Percentiles rank a stretch among this genome's conserved stretches.
Conservation (phyloP, 2,329 filamentous ascomycete species). For the Aspergillus arachidicola region DNA sequence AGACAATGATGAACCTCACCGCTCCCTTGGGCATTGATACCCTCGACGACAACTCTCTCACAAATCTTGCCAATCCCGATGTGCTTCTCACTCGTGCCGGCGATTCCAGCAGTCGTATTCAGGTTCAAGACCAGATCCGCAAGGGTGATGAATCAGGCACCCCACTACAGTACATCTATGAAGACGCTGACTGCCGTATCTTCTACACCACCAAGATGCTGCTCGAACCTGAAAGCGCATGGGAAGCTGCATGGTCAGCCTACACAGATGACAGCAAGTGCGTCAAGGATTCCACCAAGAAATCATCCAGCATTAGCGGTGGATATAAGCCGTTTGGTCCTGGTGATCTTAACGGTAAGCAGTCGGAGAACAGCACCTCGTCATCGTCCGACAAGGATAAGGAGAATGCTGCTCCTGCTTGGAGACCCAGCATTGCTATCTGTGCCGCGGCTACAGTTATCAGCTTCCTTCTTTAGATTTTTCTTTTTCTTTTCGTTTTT, state of each 20-base stretch:
- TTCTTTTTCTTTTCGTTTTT: neutral
- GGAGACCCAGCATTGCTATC: neutral
- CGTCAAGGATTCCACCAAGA: conserved; percentile 16
- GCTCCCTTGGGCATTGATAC: neutral
- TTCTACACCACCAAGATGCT: conserved; percentile 59
- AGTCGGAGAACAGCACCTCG: neutral
- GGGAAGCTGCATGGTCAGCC: conserved; percentile 44
- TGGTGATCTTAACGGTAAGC: conserved; percentile 2
- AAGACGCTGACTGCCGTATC: conserved; percentile 61
- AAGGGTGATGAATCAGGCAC: conserved; percentile 43
- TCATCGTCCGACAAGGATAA: neutral
- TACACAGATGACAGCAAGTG: conserved; percentile 10
- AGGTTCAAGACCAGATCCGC: conserved; percentile 47
- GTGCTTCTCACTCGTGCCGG: conserved; percentile 12
- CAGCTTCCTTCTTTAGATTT: neutral
- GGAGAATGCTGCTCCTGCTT: neutral
- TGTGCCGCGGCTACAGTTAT: neutral
- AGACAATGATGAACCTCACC: conserved; percentile 16
- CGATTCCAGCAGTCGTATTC: conserved; percentile 35
- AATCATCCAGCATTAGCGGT: conserved; percentile 12
- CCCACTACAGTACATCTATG: conserved; percentile 61
- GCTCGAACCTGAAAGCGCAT: conserved; percentile 53
- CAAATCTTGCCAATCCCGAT: conserved; percentile 4
- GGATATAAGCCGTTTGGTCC: conserved; percentile 13
- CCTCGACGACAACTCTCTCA: conserved; percentile 15